These are phyloP conservation scores for Globisporangium middletonii DNA, from an alignment of 352 stramenopile species.

Conservation along the genomic window DNA sequence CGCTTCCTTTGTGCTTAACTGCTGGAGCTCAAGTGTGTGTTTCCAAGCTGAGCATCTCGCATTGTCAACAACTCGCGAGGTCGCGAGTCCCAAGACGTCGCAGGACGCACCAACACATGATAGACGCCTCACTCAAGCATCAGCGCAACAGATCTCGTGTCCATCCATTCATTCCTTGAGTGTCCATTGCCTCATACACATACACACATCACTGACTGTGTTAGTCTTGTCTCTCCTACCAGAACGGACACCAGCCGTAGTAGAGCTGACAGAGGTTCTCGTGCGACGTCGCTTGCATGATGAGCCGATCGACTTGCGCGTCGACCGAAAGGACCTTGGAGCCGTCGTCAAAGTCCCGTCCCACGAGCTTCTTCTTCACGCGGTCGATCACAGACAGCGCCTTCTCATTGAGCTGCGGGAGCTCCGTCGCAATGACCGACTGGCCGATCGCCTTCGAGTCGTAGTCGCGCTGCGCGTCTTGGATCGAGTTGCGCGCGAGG, in stretches of 20 bases:
- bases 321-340: conserved; percentile 74
- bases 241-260: conserved; percentile 96
- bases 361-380: conserved; percentile 99
- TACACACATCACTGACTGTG: too few species aligned
- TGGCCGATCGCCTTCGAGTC: conserved; percentile 47
- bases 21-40: too few species aligned
- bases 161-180: too few species aligned
- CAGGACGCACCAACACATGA: too few species aligned
- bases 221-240: conserved; percentile 23
- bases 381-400: conserved; percentile 95
- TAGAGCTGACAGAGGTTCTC: conserved; percentile 99
- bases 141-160: too few species aligned
- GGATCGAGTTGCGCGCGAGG: conserved; percentile 55
- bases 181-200: too few species aligned
- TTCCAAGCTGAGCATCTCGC: too few species aligned
- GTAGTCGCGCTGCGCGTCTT: conserved; percentile 46
- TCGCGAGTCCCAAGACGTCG: too few species aligned
- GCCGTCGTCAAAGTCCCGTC: conserved; percentile 95
- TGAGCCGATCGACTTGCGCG: conserved; percentile 97
- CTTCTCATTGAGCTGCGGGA: conserved; percentile 85
- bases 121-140: too few species aligned
- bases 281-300: conserved; percentile 97
- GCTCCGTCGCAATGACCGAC: conserved; percentile 52
- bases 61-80: too few species aligned
- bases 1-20: too few species aligned